Evolutionary conservation across 331 rosid species (phyloP).

Genomic region (Acacia concinna): DNA sequence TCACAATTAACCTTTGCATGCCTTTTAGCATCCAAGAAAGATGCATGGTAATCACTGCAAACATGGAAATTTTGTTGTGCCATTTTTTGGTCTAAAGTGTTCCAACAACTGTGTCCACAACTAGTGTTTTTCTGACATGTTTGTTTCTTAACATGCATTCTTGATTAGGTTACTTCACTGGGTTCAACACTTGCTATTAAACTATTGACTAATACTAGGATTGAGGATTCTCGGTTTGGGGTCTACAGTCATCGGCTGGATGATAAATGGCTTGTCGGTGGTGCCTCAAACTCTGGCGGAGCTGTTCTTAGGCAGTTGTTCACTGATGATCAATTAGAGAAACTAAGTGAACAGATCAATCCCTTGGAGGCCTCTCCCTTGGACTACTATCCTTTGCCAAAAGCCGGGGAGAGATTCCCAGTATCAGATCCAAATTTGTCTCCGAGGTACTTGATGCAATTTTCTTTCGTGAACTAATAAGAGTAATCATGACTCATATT

Average conservation of each 20-base stretch:
- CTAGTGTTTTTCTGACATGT: constrained; percentile 5
- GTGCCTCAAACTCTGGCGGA: constrained; percentile 96
- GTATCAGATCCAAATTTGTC: constrained; percentile 73
- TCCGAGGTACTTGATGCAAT: constrained; percentile 60
- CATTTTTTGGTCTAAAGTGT: not conserved
- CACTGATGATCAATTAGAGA: constrained; percentile 67
- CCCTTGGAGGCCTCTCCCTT: constrained; percentile 65
- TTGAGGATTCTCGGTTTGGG: constrained; percentile 91
- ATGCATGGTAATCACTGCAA: not conserved
- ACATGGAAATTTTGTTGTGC: constrained; percentile 3
- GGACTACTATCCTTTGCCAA: constrained; percentile 82
- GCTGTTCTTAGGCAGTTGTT: constrained; percentile 81
- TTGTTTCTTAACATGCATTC: constrained; percentile 7
- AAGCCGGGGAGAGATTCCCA: constrained; percentile 90
- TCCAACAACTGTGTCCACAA: constrained; percentile 6
- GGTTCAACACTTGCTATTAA: constrained; percentile 98
- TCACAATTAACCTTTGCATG: not conserved
- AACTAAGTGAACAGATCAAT: constrained; percentile 69
- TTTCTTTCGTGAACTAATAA: not conserved
- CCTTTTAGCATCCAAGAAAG: not conserved
- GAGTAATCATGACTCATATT: not conserved
- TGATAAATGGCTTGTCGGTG: constrained; percentile 96
- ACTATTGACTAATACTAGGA: constrained; percentile 70
- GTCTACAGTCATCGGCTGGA: constrained; percentile 97
- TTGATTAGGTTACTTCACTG: constrained; percentile 80